Evolutionary conservation across 192 early-diverging fungal genomes (phyloP).

Genomic region (Linnemannia hyalina): DNA sequence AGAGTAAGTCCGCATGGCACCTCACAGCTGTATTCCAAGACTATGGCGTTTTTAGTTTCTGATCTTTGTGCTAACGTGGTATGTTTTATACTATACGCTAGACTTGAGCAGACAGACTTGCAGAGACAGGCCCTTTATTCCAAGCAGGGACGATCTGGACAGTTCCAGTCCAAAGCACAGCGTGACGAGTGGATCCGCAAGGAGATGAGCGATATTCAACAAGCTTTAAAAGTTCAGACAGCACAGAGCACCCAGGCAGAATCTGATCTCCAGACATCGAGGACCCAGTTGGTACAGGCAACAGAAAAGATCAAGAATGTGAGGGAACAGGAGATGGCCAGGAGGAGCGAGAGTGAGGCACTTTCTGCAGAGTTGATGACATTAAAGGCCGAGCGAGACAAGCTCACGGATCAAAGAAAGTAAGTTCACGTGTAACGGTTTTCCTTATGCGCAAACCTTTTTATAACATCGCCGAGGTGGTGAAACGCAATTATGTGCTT

Average conservation of each 20-base stretch:
- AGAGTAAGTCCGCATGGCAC: slow-evolving; percentile 63
- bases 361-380: slow-evolving; percentile 13
- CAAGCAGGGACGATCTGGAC: slow-evolving; percentile 88
- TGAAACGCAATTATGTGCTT: neutral
- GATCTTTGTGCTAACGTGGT: neutral
- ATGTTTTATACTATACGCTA: slow-evolving; percentile 34
- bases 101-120: slow-evolving; percentile 73
- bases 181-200: slow-evolving; percentile 83
- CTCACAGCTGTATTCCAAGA: no score
- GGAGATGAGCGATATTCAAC: slow-evolving; percentile 78
- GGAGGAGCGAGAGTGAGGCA: slow-evolving; percentile 17
- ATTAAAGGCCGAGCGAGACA: slow-evolving; percentile 63
- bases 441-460: neutral
- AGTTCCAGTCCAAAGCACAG: slow-evolving; percentile 78
- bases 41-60: neutral
- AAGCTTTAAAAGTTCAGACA: slow-evolving; percentile 63
- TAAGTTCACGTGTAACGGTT: slow-evolving; percentile 40
- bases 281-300: slow-evolving; percentile 39
- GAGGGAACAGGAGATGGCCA: slow-evolving; percentile 23
- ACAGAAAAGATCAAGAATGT: slow-evolving; percentile 25
- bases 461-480: neutral
- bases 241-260: slow-evolving; percentile 65
- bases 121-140: slow-evolving; percentile 83
- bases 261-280: slow-evolving; percentile 48
- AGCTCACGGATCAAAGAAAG: slow-evolving; percentile 79